Evolutionary conservation across 768 basidiomycete species (phyloP), one percentile per base, ranked within the genome.

Genomic region (Hygrophoropsis aurantiaca): DNA sequence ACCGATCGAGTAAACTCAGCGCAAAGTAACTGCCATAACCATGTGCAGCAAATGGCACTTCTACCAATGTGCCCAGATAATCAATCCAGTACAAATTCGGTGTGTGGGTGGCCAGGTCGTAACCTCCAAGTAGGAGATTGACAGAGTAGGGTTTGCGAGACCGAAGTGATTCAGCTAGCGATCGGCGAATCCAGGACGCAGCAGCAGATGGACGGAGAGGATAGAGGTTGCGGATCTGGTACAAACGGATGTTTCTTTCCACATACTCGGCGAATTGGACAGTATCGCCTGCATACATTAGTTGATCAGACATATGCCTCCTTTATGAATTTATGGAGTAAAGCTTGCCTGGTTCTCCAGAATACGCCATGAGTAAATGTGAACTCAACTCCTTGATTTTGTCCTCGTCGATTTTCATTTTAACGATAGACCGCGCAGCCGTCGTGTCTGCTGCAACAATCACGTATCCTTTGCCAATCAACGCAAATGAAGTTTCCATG

Each of bases 351-450:
- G 94, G 90, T 67, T 97, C 94, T 54, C 94, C 94, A 53, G 90
- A 90, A 67, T 86, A 92, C 1, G 93, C 85, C 93, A 99, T 95
- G 62, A 94, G 79, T 26, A 98, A 74, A 67, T 97, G 91, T 20
- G 93, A 85, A 52, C 90, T 85, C 35, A 99, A 78, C 19, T 80
- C 77, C 69, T 94, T 93, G 75, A 95, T 91, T 74, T 98, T 97
- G 77, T 98, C 94, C 72, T 91, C 90, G 69, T 97, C 93, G 30
- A 78, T 65, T 74, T 98, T 97, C 93, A 98, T 97, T 73, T 94
- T 95, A 64, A 98, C 85, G 69, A 99, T 91, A 25, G 93, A 97
- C 56, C 91, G 80, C 3, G 87, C 83, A 7, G 93, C 83, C 11
- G 85, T 90, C 7, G 87, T 92, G 69, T 98, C 95, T 9, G 94